A percentile compares a stretch with the other conserved stretches of the same genome.
These are phyloP conservation scores for Decorospora gaudefroyi DNA, from an alignment of 2,329 filamentous ascomycete species.

Conservation along the genomic window DNA sequence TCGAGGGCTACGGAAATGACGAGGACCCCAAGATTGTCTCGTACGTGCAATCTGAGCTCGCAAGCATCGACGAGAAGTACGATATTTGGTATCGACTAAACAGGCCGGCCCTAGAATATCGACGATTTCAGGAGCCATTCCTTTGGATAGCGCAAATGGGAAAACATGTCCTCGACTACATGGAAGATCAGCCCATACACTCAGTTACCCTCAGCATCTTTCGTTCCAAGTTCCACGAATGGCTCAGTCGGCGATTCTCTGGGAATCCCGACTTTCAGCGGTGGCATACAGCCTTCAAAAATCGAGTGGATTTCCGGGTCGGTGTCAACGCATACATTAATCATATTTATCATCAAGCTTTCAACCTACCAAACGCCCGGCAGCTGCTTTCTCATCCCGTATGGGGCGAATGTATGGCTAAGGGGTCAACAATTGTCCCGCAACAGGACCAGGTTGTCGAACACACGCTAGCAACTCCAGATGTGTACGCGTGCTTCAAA, in stretches of 20 bases:
- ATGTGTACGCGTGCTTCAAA: slow-evolving; percentile 66
- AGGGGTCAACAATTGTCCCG: slow-evolving; percentile 11
- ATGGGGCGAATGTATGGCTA: slow-evolving; percentile 56
- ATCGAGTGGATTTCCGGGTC: slow-evolving; percentile 63
- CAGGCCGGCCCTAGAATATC: slow-evolving; percentile 63
- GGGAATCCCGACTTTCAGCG: slow-evolving; percentile 49
- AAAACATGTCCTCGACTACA: slow-evolving; percentile 73
- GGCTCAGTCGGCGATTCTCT: slow-evolving; percentile 58
- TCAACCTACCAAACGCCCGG: slow-evolving; percentile 52
- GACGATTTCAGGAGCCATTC: slow-evolving; percentile 65
- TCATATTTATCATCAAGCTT: slow-evolving; percentile 69
- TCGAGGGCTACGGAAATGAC: slow-evolving; percentile 67
- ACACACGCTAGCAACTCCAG: slow-evolving; percentile 71
- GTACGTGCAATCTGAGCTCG: slow-evolving; percentile 64
- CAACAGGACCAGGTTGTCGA: slow-evolving; percentile 24
- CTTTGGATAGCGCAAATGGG: slow-evolving; percentile 71
- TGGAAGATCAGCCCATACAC: slow-evolving; percentile 40
- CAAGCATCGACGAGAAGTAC: slow-evolving; percentile 23
- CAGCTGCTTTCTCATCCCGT: slow-evolving; percentile 50
- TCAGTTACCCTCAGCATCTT: slow-evolving; percentile 63
- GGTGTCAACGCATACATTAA: slow-evolving; percentile 63
- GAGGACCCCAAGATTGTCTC: slow-evolving; percentile 58
- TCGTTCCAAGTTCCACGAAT: slow-evolving; percentile 59
- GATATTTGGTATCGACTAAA: slow-evolving; percentile 68
- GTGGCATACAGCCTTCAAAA: slow-evolving; percentile 59